Base-by-base conservation (phyloP, 169 alveolate genomes). In the Cryptosporidium ryanae region DNA sequence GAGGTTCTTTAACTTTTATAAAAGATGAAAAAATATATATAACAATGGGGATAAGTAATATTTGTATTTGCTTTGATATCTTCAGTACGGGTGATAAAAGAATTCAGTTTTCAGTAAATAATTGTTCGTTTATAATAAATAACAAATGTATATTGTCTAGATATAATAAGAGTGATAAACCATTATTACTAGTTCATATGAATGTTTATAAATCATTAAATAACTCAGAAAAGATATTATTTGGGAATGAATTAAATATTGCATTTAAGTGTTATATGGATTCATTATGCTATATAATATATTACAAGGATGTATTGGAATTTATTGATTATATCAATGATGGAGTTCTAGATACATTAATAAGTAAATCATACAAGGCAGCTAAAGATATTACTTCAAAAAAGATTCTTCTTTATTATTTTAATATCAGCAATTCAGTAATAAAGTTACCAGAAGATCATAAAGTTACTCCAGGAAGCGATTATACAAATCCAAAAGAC, bases 181-280 rank as follows among this genome's bases (percentile, higher is more conserved):
- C 83, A 15, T 49, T 68, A 6, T 32, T 68, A 54, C 50, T 52
- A 32, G 52, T 68, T 66, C 55, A 52, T 27, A 68, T 68, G 31
- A 68, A 68, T 52, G 18, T 68, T 10, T 68, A 68, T 15, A 68
- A 54, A 15, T 15, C 48, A 13, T 21, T 29, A 66, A 29, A 4
- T 38, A 48, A 25, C 25, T 68, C 32, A 17, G 65, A 68, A 29
- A 61, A 29, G 21, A 38, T 38, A 38, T n/a, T 6, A 1, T 27
- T 32, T 2, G 63, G 50, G 13, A n/a, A 76, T 46, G 63, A 59
- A 10, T 55, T 76, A 31, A 76, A 76, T 46, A 61, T 76, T 7
- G 87, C 87, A 1, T 38, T 76, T 0, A 76, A 76, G 27, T 55
- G 87, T n/a, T 76, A 76, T 12, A 55, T 76, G 71, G 87, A 76